Base-by-base conservation (phyloP, 805 yeast genomes). In the Komagataella mondaviorum region DNA sequence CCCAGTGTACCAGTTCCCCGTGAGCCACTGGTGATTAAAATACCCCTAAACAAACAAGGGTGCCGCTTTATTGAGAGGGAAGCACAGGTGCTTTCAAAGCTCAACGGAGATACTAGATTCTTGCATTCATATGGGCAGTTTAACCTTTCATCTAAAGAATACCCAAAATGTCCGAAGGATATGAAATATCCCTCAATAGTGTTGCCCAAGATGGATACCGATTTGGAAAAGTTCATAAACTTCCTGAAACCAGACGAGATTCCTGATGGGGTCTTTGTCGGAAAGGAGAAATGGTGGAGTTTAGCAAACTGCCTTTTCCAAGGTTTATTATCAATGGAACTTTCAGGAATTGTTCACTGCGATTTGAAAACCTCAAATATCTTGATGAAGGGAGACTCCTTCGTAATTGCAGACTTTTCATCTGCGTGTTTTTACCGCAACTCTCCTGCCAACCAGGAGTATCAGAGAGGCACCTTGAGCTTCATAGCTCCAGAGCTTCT, bases 401-500 rank as follows among this genome's bases (percentile, higher is more conserved):
- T 73, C 54, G 71, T 69, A 52, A 55, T 76, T n/a, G 71, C 71
- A 30, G 82, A 77, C 61, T 74, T 77, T 56, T 68, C 79, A 1
- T 71, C 77, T 4, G 67, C 73, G 16, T 56, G 54, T 39, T 30
- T 30, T 8, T 30, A 30, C 6, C 14, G 14, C 14, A 50, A 53
- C 22, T 48, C 48, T 14, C 55, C 56, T 23, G 67, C 52, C 44
- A 47, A 6, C 53, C 60, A 24, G 54, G 54, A 48, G 17, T 52
- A 48, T 39, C 46, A 44, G n/a, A 49, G n/a, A 48, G 47, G 55
- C 10, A 63, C 80, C 1, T 60, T 73, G 23, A 71, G 68, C 45
- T 77, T 69, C 59, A 63, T 75, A 7, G 74, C 80, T 1, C 81
- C 81, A 1, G 77, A 73, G 52, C 56, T 77, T 17, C 51, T 74